phyloP scores from a whole-genome alignment of 169 alveolate genomes.

The Plasmodium gaboni region DNA sequence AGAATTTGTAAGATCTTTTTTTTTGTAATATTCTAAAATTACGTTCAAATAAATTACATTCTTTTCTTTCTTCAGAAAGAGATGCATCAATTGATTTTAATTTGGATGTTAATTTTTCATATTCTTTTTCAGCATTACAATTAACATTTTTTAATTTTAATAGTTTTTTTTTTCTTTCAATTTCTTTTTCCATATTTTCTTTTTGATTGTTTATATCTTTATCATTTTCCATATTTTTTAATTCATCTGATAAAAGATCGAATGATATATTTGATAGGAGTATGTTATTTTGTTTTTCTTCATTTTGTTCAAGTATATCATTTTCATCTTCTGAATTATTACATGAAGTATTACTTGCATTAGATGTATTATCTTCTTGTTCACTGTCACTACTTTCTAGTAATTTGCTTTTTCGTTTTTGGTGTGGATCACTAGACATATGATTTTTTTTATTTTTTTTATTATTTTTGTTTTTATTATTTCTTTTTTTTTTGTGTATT shows the following conservation, averaged over 20 bases:
- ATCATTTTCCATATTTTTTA: constrained; percentile 74
- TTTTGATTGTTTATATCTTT: constrained; percentile 74
- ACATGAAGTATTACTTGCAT: background rate
- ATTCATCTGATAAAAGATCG: constrained; percentile 57
- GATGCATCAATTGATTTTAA: constrained; percentile 38
- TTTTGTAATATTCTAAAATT: constrained; percentile 80
- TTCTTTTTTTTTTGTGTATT: background rate
- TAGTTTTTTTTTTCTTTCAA: constrained; percentile 58
- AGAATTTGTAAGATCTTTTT: constrained; percentile 80
- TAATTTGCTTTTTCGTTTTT: constrained; percentile 12
- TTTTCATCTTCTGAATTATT: background rate
- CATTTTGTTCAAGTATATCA: background rate
- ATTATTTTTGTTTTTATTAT: background rate
- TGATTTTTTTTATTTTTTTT: background rate
- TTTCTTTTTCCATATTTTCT: constrained; percentile 78
- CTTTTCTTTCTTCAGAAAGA: constrained; percentile 56
- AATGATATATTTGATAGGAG: constrained; percentile 65
- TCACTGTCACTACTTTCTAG: constrained; percentile 11
- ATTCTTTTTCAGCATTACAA: constrained; percentile 64
- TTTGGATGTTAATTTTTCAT: constrained; percentile 20
- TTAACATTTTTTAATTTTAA: constrained; percentile 51
- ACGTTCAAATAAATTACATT: constrained; percentile 78
- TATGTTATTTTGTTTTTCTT: constrained; percentile 8
- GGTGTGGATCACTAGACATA: background rate
- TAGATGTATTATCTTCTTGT: background rate